These are phyloP conservation scores for Ceriops tagal DNA, from an alignment of 345 rosid species.

Conservation along the genomic window DNA sequence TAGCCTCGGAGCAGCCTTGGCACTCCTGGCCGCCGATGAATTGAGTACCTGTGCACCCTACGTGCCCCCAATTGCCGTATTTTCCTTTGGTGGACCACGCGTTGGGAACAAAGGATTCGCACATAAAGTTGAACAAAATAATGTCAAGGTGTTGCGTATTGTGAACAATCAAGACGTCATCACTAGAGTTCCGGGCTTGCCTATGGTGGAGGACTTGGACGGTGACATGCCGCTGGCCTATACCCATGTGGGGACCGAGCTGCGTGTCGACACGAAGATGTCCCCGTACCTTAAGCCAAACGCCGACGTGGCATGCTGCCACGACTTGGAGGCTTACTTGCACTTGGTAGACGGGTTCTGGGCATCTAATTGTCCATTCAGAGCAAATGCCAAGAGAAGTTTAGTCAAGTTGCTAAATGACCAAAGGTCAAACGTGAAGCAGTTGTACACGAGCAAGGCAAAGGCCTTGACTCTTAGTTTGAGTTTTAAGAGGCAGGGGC, in stretches of 20 bases:
- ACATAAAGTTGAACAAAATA: conserved; percentile 13
- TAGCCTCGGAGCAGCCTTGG: conserved; percentile 33
- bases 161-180: conserved; percentile 31
- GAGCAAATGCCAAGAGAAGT: conserved; percentile 90
- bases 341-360: conserved; percentile 71
- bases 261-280: conserved; percentile 23
- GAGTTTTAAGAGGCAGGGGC: conserved; percentile 37
- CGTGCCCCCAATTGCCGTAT: conserved; percentile 29
- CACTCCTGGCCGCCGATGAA: conserved; percentile 21
- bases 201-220: conserved; percentile 14
- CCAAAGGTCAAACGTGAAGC: conserved; percentile 73
- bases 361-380: conserved; percentile 74
- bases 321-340: conserved; percentile 33
- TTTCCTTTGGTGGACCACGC: conserved; percentile 29
- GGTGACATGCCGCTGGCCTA: conserved; percentile 23
- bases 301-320: conserved; percentile 36
- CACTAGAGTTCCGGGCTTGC: conserved; percentile 26
- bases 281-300: conserved; percentile 32
- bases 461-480: conserved; percentile 34
- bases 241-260: conserved; percentile 27
- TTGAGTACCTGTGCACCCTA: conserved; percentile 12
- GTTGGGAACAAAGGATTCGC: conserved; percentile 28
- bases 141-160: conserved; percentile 24
- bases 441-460: conserved; percentile 69
- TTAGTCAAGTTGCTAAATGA: conserved; percentile 63